Conservation (phyloP, 2,329 filamentous ascomycete species). For the Trichoderma polysporum region DNA sequence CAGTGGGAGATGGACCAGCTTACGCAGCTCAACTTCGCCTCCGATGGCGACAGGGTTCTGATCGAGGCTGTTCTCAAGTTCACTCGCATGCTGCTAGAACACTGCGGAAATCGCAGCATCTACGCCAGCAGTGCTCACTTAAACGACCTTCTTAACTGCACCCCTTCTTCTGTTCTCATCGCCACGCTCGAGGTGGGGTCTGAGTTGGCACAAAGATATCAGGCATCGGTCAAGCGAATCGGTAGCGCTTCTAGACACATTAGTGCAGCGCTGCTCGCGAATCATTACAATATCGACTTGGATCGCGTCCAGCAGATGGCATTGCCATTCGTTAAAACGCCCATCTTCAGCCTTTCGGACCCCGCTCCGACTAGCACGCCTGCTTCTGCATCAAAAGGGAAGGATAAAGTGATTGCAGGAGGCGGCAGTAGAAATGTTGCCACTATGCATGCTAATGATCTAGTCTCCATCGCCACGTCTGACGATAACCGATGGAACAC, state of each 20-base stretch:
- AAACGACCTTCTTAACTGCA: conserved; percentile 85
- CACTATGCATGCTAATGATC: conserved; percentile 76
- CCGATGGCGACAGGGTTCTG: conserved; percentile 77
- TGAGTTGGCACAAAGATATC: conserved; percentile 87
- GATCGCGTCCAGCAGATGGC: conserved; percentile 85
- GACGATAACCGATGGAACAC: conserved; percentile 64
- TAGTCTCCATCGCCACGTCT: conserved; percentile 70
- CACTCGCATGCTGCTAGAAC: conserved; percentile 83
- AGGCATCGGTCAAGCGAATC: conserved; percentile 79
- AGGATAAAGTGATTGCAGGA: conserved; percentile 60
- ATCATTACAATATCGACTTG: conserved; percentile 78
- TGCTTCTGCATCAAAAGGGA: conserved; percentile 65
- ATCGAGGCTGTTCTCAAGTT: conserved; percentile 80
- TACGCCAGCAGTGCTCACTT: conserved; percentile 92
- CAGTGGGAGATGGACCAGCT: conserved; percentile 49
- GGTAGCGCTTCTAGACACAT: conserved; percentile 64
- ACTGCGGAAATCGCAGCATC: conserved; percentile 94
- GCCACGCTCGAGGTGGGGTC: conserved; percentile 77
- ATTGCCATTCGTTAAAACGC: conserved; percentile 75
- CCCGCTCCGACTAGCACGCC: conserved; percentile 53
- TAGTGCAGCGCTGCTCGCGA: conserved; percentile 71
- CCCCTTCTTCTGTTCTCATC: conserved; percentile 75
- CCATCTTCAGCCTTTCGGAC: conserved; percentile 53
- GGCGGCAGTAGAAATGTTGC: conserved; percentile 48
- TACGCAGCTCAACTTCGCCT: conserved; percentile 59